Evolutionary conservation across 352 stramenopile species (phyloP), one percentile per base, ranked within the genome.

Genomic region (Pythium sp.): DNA sequence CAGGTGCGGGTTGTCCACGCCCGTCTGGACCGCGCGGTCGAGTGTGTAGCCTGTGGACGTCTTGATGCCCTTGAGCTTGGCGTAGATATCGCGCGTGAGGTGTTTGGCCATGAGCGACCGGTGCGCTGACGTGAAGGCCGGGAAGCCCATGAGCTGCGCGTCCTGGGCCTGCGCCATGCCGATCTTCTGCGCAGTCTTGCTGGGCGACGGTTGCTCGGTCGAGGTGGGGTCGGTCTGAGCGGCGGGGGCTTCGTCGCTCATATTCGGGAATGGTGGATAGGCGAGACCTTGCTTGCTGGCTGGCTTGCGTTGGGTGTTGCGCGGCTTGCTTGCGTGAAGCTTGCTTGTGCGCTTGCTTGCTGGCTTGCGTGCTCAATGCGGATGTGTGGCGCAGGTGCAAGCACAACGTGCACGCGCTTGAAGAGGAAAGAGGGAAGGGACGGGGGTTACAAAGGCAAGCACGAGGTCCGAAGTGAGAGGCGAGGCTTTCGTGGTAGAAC

Each of bases 151-250:
- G 71, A 89, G 81, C 60, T 82, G 84, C 67, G 75, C 84, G 64
- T 91, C 82, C 24, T 74, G 82, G 57, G 82, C 76, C 69, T 94
- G 87, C 64, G 89, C 89, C 15, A 73, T 82, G 62, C 92, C 89
- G 57, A 96, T 86, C 69, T 92, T 93, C 68, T 93, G 82, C 55
- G 82, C 82, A 41, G 91, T 67, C 67, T 93, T 93, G 81, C 89
- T 91, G 60, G 85, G 85, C 59, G 85, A 93, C 64, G 78, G 46
- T 2, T 75, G 55, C 6, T 61, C 55, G 18, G 47, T 28, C 79
- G 82, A 58, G 84, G 89, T 4, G 18, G 47, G 2, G 72, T 34
- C 56, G 56, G 26, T 11, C 9, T n/a, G 5, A 41, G 56, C n/a
- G 9, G 38, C 24, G 14, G 67, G 61, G 46, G 63, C 58, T 53